Conservation (phyloP, 768 basidiomycete species). For the Baorangia bicolor region DNA sequence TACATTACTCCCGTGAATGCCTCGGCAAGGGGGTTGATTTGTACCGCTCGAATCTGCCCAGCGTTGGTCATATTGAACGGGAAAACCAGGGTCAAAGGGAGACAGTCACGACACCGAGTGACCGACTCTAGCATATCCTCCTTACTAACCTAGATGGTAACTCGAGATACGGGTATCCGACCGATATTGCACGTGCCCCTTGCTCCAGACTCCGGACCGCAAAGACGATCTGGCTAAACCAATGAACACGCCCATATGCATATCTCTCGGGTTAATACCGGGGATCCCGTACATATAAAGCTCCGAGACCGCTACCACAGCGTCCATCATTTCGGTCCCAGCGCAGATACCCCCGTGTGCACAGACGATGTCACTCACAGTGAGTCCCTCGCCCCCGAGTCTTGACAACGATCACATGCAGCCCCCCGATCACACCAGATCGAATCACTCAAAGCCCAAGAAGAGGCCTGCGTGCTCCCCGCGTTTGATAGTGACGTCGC, state of each 20-base stretch:
- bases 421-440: constrained; percentile 2
- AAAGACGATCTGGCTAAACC: neutral
- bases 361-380: constrained; percentile 10
- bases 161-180: too few species aligned
- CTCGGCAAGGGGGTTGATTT: too few species aligned
- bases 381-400: neutral
- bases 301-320: neutral
- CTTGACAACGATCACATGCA: neutral
- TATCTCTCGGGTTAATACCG: neutral
- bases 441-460: constrained; percentile 23
- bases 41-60: too few species aligned
- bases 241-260: too few species aligned
- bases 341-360: neutral
- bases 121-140: too few species aligned
- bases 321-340: neutral
- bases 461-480: constrained; percentile 26
- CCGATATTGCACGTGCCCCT: too few species aligned
- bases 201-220: neutral
- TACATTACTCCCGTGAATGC: too few species aligned
- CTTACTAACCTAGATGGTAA: too few species aligned
- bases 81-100: too few species aligned
- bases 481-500: constrained; percentile 34
- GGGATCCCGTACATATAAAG: neutral
- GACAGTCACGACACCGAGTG: too few species aligned
- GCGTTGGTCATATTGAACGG: too few species aligned